Evolutionary conservation across 1,284 basidiomycete genomes (phyloP).

Genomic region (Cystobasidium slooffiae): DNA sequence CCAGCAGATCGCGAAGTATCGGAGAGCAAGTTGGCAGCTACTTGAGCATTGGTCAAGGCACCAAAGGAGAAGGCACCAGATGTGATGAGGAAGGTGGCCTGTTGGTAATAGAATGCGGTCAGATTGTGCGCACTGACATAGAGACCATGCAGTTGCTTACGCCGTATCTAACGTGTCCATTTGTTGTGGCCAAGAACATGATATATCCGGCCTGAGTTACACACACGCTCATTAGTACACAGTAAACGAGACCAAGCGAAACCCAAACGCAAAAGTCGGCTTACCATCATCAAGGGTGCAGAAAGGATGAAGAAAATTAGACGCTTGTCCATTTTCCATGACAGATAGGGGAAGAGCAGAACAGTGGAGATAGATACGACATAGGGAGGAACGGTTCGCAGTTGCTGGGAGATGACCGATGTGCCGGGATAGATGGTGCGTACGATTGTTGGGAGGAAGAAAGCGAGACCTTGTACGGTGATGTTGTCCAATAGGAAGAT

Average conservation of each 20-base stretch:
- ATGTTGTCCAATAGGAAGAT: slow-evolving; percentile 59
- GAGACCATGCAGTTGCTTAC: slow-evolving; percentile 24
- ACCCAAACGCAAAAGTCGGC: slow-evolving; percentile 48
- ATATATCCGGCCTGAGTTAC: slow-evolving; percentile 51
- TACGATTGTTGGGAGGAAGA: slow-evolving; percentile 57
- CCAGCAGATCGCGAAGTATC: slow-evolving; percentile 53
- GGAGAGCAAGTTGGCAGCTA: slow-evolving; percentile 52
- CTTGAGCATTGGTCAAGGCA: slow-evolving; percentile 43
- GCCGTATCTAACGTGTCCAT: slow-evolving; percentile 52
- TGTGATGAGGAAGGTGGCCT: slow-evolving; percentile 52
- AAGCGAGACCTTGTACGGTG: slow-evolving; percentile 51
- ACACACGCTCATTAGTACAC: slow-evolving; percentile 12
- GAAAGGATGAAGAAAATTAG: slow-evolving; percentile 52
- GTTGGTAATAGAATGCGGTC: background rate
- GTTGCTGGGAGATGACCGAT: slow-evolving; percentile 55
- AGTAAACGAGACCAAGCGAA: background rate
- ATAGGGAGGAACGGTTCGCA: slow-evolving; percentile 55
- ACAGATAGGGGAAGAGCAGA: slow-evolving; percentile 49
- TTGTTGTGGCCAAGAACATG: slow-evolving; percentile 50
- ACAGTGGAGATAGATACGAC: slow-evolving; percentile 52
- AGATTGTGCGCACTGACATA: background rate
- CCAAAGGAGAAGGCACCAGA: slow-evolving; percentile 55
- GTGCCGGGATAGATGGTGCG: slow-evolving; percentile 56
- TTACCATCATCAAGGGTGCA: slow-evolving; percentile 54
- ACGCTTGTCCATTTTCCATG: slow-evolving; percentile 55